Conservation (phyloP, 1,139 yeast genomes). For the Suhomyces yuchorum region DNA sequence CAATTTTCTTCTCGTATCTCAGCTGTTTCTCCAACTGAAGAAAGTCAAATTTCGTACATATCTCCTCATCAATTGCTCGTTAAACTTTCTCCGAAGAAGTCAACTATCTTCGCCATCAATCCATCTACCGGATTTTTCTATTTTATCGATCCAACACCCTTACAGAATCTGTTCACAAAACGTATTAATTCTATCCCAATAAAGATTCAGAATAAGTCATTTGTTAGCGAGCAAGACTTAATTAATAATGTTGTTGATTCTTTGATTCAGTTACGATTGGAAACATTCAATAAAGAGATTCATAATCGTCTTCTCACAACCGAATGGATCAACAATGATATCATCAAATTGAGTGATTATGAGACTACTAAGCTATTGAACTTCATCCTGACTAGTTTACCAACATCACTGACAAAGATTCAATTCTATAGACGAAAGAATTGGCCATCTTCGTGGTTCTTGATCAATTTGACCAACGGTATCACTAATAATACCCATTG, state of each 20-base stretch:
- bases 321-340: conserved; percentile 66
- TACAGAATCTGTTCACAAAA: conserved; percentile 37
- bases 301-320: conserved; percentile 59
- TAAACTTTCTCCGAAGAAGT: conserved; percentile 37
- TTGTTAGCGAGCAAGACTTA: conserved; percentile 36
- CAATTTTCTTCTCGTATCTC: conserved; percentile 7
- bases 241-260: conserved; percentile 37
- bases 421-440: conserved; percentile 62
- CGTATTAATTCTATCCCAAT: conserved; percentile 36
- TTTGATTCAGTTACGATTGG: conserved; percentile 51
- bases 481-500: conserved; percentile 52
- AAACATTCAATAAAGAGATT: conserved; percentile 54
- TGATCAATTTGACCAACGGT: conserved; percentile 50
- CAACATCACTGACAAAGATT: conserved; percentile 27
- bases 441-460: conserved; percentile 77
- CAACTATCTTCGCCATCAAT: conserved; percentile 44
- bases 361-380: conserved; percentile 34
- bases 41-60: conserved; percentile 20
- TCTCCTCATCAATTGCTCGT: conserved; percentile 42
- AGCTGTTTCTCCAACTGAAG: background rate
- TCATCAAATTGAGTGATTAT: conserved; percentile 48
- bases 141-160: conserved; percentile 46
- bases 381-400: conserved; percentile 15
- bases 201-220: conserved; percentile 19
- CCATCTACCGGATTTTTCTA: conserved; percentile 50